Evolutionary conservation across 2,329 filamentous ascomycete genomes (phyloP), one percentile per base, ranked within the genome.

Genomic region (Nemania diffusa): DNA sequence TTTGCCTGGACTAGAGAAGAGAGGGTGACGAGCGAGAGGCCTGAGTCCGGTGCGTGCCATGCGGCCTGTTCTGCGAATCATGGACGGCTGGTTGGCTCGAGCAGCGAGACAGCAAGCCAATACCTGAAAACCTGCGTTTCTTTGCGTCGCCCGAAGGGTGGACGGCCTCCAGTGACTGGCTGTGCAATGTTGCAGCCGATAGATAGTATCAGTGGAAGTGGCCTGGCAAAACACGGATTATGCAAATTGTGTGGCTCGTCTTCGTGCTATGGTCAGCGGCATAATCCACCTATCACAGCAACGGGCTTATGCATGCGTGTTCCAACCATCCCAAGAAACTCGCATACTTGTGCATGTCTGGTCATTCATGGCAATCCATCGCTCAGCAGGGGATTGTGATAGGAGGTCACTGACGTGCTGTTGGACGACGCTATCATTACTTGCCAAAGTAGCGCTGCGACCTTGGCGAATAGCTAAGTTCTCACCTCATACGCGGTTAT

Each of bases 161-260:
- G 68, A 73, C 69, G 71, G 73, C 64, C 65, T 69, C 70, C 72
- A 71, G 73, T 66, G 72, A 74, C 74, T 74, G 73, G 75, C 73
- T 76, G 75, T 74, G 73, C 69, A 64, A 75, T 74, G 75, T 76
- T 74, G 73, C 74, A 76, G 72, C 73, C 73, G 72, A 73, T 58
- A 67, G 55, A 37, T 62, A 71, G 65, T 64, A 64, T 71, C 61
- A 68, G 65, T 58, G 58, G 59, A 70, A 64, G 70, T 67, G 73
- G 58, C 55, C 65, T 50, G 61, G 62, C 62, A 60, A 71, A 67
- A 68, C 42, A 69, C 67, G 65, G 67, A 65, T 74, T 75, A 72
- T 76, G 75, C 73, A 75, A 73, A 71, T 73, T 69, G 73, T 75
- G 65, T 76, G 74, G 74, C 69, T 74, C 71, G 70, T 69, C 68